phyloP scores from a whole-genome alignment of 352 stramenopile species.

The Phytopythium delawarense region DNA sequence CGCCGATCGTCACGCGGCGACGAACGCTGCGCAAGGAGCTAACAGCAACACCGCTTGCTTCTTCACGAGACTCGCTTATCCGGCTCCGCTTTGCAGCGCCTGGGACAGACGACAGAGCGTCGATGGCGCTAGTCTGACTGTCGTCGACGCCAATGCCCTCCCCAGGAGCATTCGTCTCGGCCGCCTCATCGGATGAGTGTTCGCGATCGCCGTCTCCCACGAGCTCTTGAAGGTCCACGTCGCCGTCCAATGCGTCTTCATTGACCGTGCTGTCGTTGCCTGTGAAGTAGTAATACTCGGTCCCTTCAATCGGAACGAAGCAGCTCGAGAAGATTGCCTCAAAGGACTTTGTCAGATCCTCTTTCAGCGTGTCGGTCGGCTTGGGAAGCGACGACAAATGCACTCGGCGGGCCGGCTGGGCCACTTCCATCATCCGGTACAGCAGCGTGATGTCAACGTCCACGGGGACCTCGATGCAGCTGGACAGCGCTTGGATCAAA shows the following conservation, averaged over 20 bases:
- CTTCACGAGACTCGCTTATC: neutral
- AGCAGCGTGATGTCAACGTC: constrained; percentile 87
- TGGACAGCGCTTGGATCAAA: constrained; percentile 82
- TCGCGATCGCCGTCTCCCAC: constrained; percentile 52
- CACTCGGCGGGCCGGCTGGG: constrained; percentile 8
- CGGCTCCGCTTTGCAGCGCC: neutral
- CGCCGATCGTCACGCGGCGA: constrained; percentile 2
- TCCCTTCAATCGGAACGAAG: constrained; percentile 64
- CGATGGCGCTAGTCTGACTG: neutral
- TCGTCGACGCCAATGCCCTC: neutral
- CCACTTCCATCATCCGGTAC: constrained; percentile 77
- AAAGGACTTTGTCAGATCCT: constrained; percentile 67
- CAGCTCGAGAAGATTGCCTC: constrained; percentile 54
- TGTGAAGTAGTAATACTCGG: constrained; percentile 84
- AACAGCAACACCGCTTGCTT: neutral
- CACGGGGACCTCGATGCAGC: constrained; percentile 78
- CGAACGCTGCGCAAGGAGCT: constrained; percentile 3
- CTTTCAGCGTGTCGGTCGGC: constrained; percentile 43
- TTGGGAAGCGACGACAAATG: constrained; percentile 10
- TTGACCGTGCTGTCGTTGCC: constrained; percentile 53
- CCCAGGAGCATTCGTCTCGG: neutral
- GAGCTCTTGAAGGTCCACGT: constrained; percentile 58
- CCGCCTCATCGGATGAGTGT: constrained; percentile 11
- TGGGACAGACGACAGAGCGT: neutral
- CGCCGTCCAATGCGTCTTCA: constrained; percentile 50